Conservation (phyloP, 2,329 filamentous ascomycete genomes). For the Fusarium hostae region DNA sequence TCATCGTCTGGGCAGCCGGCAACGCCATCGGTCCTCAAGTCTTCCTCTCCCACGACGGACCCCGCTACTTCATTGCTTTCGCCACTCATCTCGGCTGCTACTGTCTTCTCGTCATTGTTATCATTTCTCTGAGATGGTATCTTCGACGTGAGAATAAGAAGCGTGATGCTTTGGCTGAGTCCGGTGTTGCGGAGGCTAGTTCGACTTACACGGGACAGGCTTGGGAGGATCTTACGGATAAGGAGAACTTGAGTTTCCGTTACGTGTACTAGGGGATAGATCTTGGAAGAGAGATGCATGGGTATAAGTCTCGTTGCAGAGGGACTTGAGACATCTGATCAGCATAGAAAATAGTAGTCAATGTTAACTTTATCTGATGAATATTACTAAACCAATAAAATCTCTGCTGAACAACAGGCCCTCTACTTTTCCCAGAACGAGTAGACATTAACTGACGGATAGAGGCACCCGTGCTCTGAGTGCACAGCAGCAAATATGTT, state of each 20-base stretch:
- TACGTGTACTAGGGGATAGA: slow-evolving; percentile 55
- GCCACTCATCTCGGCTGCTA: slow-evolving; percentile 78
- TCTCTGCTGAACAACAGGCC: too few species aligned
- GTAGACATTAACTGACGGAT: too few species aligned
- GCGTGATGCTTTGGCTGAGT: slow-evolving; percentile 60
- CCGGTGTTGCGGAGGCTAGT: slow-evolving; percentile 53
- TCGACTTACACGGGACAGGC: slow-evolving; percentile 56
- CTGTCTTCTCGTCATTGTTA: slow-evolving; percentile 65
- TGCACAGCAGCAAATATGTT: too few species aligned
- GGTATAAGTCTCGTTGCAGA: too few species aligned
- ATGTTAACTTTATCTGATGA: too few species aligned
- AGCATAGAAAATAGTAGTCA: too few species aligned
- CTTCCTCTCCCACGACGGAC: slow-evolving; percentile 46
- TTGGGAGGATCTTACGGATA: slow-evolving; percentile 72
- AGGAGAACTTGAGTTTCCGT: slow-evolving; percentile 69
- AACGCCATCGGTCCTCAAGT: slow-evolving; percentile 67
- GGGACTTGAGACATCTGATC: too few species aligned
- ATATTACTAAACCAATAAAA: too few species aligned
- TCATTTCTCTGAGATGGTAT: slow-evolving; percentile 68
- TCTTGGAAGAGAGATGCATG: not conserved
- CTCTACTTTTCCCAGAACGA: too few species aligned
- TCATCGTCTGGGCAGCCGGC: slow-evolving; percentile 75
- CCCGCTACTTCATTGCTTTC: slow-evolving; percentile 76
- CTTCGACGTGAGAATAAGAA: slow-evolving; percentile 67
- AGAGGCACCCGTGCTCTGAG: too few species aligned